Evolutionary conservation across 192 early-diverging fungal species (phyloP), one percentile per base, ranked within the genome.

Genomic region (Gryganskiella cystojenkinii): DNA sequence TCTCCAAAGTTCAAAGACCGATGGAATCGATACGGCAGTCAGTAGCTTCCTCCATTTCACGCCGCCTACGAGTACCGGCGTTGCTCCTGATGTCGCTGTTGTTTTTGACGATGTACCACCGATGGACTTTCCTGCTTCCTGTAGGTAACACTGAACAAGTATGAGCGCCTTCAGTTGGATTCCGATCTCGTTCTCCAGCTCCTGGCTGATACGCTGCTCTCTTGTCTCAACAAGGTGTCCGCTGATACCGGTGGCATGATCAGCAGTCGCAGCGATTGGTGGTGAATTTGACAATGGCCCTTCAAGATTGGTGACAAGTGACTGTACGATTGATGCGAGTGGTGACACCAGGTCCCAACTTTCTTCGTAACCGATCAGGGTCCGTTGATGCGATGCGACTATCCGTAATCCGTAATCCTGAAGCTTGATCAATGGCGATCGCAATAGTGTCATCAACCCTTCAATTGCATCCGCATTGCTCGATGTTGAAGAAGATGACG

Each of bases 381-480:
- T 27, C 17, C 61, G n/a, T n/a, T n/a, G 54, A 37, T 69, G 61
- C 9, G 50, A 49, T 3, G 74, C 56, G 24, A 78, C 47, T 3
- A 78, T 67, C 37, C 60, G 43, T 14, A 78, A 60, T 7, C 55
- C 74, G 58, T 66, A 69, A 15, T 78, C 74, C 50, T 60, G 74
- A 20, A 78, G 56, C 42, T 78, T 68, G 60, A 60, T 53, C 58
- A 51, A 27, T 15, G 64, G 37, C 11, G 72, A 76, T 10, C 34
- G 33, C 46, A 76, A 28, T 22, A 76, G 34, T 2, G 72, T 43
- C 44, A 42, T 6, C 6, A 76, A 6, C 0, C 44, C 53, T 1
- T 19, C 25, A 3, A 62, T 19, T 2, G 49, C 44, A 37, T 63
- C 43, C 4, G 46, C 44, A 3, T 37, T 15, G 3, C 28, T 25